phyloP scores from a whole-genome alignment of 2,329 filamentous ascomycete species.

The Aspergillus spinulosporus region DNA sequence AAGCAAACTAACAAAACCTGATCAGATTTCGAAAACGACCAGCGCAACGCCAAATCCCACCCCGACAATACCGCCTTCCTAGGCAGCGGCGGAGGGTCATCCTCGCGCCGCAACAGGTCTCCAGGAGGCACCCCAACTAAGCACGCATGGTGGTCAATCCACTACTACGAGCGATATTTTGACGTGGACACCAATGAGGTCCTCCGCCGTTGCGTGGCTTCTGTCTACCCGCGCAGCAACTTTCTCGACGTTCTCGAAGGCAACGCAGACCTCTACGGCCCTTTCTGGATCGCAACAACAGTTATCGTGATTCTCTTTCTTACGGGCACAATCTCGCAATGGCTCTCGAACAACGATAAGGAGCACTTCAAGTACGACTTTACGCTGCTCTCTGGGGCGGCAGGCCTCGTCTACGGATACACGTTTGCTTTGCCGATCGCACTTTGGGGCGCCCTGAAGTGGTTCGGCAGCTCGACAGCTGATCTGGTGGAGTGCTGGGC shows the following conservation, averaged over 20 bases:
- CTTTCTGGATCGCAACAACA: conserved; percentile 98
- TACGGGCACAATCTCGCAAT: conserved; percentile 92
- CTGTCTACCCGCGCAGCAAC: conserved; percentile 87
- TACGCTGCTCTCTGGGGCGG: conserved; percentile 79
- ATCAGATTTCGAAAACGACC: conserved; percentile 66
- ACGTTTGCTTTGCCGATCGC: conserved; percentile 81
- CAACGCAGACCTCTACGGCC: conserved; percentile 94
- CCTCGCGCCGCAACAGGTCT: conserved; percentile 43
- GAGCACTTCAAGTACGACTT: conserved; percentile 90
- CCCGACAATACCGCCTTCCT: conserved; percentile 54
- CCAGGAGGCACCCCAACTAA: conserved; percentile 59
- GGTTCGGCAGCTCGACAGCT: conserved; percentile 91
- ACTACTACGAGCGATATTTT: conserved; percentile 97
- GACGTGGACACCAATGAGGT: conserved; percentile 95
- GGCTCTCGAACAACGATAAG: conserved; percentile 67
- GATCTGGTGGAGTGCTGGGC: conserved; percentile 95
- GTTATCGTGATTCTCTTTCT: conserved; percentile 94
- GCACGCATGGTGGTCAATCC: conserved; percentile 86
- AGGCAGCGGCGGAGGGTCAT: conserved; percentile 35
- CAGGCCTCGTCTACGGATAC: conserved; percentile 93
- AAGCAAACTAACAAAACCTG: not conserved
- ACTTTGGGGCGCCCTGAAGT: conserved; percentile 84
- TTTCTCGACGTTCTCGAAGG: conserved; percentile 97
- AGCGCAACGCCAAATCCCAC: conserved; percentile 52
- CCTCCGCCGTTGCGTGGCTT: conserved; percentile 78